phyloP scores from a whole-genome alignment of 2,329 filamentous ascomycete species.

The Fusarium oligoseptatum region DNA sequence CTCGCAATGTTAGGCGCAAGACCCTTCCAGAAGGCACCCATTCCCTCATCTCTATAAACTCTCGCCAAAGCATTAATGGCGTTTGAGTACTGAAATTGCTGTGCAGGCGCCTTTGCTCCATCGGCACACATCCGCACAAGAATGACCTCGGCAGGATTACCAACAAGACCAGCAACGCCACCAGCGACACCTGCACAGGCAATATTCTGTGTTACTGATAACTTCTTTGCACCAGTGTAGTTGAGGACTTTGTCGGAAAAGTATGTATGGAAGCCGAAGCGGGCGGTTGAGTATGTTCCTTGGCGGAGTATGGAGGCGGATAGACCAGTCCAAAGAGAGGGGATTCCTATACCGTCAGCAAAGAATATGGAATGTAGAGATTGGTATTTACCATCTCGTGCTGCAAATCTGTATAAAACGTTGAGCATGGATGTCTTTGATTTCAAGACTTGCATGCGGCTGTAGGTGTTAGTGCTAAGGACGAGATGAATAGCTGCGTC shows the following conservation, averaged over 20 bases:
- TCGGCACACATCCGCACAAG: slow-evolving; percentile 62
- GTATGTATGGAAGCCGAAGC: slow-evolving; percentile 58
- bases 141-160: slow-evolving; percentile 60
- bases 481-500: no score
- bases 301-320: slow-evolving; percentile 60
- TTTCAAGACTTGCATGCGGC: slow-evolving; percentile 60
- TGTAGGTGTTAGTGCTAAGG: slow-evolving; percentile 37
- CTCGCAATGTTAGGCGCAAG: slow-evolving; percentile 56
- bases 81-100: slow-evolving; percentile 57
- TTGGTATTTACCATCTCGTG: slow-evolving; percentile 52
- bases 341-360: slow-evolving; percentile 49
- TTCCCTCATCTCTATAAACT: slow-evolving; percentile 53
- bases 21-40: slow-evolving; percentile 55
- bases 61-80: slow-evolving; percentile 49
- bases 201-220: slow-evolving; percentile 53
- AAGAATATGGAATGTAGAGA: accelerated
- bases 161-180: slow-evolving; percentile 58
- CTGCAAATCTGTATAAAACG: slow-evolving; percentile 54
- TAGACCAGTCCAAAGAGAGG: slow-evolving; percentile 58
- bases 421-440: slow-evolving; percentile 56
- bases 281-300: slow-evolving; percentile 59
- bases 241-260: slow-evolving; percentile 49
- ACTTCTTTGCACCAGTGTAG: slow-evolving; percentile 46
- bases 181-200: slow-evolving; percentile 56
- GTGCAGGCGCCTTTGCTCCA: slow-evolving; percentile 53